Evolutionary conservation across 352 stramenopile genomes (phyloP).

Genomic region (Phytopythium mirpurense): DNA sequence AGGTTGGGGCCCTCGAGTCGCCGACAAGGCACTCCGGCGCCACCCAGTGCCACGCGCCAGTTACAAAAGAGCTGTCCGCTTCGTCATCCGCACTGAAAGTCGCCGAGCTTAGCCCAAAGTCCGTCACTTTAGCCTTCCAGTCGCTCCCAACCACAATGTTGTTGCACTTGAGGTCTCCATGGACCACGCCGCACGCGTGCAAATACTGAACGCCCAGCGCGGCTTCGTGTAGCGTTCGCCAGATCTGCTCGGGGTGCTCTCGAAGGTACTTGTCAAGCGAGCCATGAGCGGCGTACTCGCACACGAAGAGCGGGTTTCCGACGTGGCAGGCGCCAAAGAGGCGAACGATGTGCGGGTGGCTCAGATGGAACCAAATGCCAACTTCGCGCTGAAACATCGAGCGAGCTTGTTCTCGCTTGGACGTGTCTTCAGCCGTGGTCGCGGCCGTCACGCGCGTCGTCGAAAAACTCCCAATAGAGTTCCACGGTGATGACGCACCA

Average conservation of each 20-base stretch:
- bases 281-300: neutral
- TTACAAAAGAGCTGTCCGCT: neutral
- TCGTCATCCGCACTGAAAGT: neutral
- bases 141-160: conserved; percentile 24
- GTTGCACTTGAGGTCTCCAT: conserved; percentile 69
- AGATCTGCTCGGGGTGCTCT: conserved; percentile 2
- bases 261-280: conserved; percentile 10
- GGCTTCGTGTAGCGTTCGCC: conserved; percentile 18
- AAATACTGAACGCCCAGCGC: conserved; percentile 49
- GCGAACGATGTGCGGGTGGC: neutral
- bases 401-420: too few species aligned
- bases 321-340: conserved; percentile 3
- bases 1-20: neutral
- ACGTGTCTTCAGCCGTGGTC: too few species aligned
- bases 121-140: conserved; percentile 9
- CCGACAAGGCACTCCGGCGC: neutral
- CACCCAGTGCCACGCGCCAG: conserved; percentile 3
- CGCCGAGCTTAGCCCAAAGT: conserved; percentile 13
- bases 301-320: neutral
- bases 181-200: conserved; percentile 34
- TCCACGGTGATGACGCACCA: too few species aligned
- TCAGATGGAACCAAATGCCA: neutral
- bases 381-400: neutral
- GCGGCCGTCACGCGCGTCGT: too few species aligned
- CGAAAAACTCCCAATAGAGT: too few species aligned